Evolutionary conservation across 2,329 filamentous ascomycete genomes (phyloP), one percentile per base, ranked within the genome.

Genomic region (Amylocarpus encephaloides): DNA sequence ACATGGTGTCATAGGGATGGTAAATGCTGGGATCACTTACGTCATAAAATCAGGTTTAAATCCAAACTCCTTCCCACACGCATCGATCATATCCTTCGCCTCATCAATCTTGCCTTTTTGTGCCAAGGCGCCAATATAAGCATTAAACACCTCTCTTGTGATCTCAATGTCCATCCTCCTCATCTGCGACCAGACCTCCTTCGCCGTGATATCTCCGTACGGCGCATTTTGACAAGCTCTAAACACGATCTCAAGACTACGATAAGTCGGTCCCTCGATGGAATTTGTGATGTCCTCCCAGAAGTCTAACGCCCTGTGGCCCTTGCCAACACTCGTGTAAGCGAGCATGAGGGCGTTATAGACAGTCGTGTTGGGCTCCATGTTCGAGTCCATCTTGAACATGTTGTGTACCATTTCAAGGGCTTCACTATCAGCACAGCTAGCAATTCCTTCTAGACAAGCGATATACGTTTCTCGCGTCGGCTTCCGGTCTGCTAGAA

Each of bases 311-410:
- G 87, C 88, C 48, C 79, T 78, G 29, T 76, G 69, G 0, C 85
- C 75, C 56, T 82, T 74, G 6, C 79, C 86, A 61, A 82, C 86
- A 1, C 80, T 78, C 1, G 82, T 80, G 64, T 95, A 92, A 0
- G 88, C 91, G 11, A 93, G 75, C 83, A 98, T 95, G 43, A 97
- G 72, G 0, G 86, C 82, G 61, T 95, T 97, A 60, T 85, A 81
- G 2, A 97, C 73, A 49, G 73, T 75, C 0, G 92, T 97, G 59
- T 79, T 83, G 4, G 85, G 77, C 59, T 91, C 82, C 34, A 97
- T 77, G 38, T 80, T 79, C n/a, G 83, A 77, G 66, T 98, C 93
- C 67, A 96, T 83, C 70, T 95, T 97, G 58, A 96, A 76, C 80
- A 95, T 92, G 65, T 96, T 95, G 71, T 95, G 86, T 2, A 95